phyloP scores from a whole-genome alignment of 2,329 filamentous ascomycete genomes.

The Tolypocladium tropicale region DNA sequence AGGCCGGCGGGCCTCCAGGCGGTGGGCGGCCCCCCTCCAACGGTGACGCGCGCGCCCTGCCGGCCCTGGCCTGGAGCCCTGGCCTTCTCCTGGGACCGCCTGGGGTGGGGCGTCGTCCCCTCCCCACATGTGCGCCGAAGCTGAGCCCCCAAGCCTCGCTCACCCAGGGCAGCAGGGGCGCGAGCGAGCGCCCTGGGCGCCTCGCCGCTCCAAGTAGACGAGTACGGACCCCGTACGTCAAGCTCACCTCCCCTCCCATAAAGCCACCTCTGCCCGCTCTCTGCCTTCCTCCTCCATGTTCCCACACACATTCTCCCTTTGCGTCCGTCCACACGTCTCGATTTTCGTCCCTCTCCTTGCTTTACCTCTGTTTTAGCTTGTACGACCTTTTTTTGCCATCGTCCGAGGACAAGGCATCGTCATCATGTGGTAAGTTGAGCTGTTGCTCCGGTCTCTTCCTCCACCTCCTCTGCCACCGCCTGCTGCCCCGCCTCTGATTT shows the following conservation, averaged over 20 bases:
- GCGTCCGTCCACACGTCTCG: neutral
- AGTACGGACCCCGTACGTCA: too few species aligned
- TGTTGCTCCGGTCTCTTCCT: neutral
- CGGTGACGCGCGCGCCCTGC: neutral
- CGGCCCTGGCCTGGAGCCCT: neutral
- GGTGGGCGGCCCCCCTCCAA: neutral
- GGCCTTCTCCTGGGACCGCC: neutral
- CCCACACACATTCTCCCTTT: constrained; percentile 2
- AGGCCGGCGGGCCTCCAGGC: neutral
- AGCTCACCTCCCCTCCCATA: constrained; percentile 8
- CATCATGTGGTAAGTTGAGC: constrained; percentile 14
- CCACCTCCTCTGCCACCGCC: constrained; percentile 8
- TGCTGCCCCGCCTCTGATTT: constrained; percentile 4
- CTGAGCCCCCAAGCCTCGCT: constrained; percentile 13
- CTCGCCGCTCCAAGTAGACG: too few species aligned
- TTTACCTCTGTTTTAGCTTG: neutral
- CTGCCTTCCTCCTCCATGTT: neutral
- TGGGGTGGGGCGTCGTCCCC: neutral
- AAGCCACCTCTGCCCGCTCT: constrained; percentile 3
- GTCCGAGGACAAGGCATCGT: constrained; percentile 5
- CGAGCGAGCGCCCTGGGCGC: neutral
- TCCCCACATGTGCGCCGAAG: constrained; percentile 6
- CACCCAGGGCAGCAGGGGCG: neutral
- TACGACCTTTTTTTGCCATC: constrained; percentile 1
- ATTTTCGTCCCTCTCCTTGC: constrained; percentile 1